Evolutionary conservation across 257 asterid species (phyloP), one percentile per base, ranked within the genome.

Genomic region (Henckelia pumila): DNA sequence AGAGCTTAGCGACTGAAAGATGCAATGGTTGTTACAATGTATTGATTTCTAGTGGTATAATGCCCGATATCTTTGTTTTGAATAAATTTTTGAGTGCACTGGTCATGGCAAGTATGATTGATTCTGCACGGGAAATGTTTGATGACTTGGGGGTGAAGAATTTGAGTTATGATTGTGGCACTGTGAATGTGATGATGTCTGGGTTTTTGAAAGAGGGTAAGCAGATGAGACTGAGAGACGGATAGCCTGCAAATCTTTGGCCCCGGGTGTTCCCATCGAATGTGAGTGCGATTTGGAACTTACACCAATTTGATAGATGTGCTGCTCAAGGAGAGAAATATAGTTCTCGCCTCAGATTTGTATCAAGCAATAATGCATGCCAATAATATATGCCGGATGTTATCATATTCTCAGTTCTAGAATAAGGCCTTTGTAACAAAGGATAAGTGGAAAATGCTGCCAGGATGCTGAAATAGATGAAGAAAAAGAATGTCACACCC

Each of bases 291-390:
- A 92, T 82, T 72, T 84, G 81, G 78, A 67, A 92, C 92, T 40
- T 92, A 89, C 77, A 92, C 98, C 63, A 87, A 96, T 16, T 72
- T 92, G 76, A 85, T 92, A 35, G 96, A 83, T 74, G 92, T 83
- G 72, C 79, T 84, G 57, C 70, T 89, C 19, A 87, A 84, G 69
- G 87, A 69, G 49, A 95, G 95, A 65, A 79, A 85, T 47, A 56
- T 81, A 66, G 65, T 69, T 23, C 76, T 72, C 26, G 95, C 95
- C 20, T 81, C 86, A 5, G 86, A 83, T 64, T 24, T 87, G 71
- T 92, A 82, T 77, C 73, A 73, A 67, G 91, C 89, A 83, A n/a
- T n/a, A n/a, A 85, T 89, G 95, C 86, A 86, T 74, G 75, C 74
- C n/a, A 84, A 77, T 81, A 82, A 73, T 73, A 79, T 89, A 61